These are phyloP conservation scores for Starmera pachycereana DNA, from an alignment of 805 yeast genomes.

Conservation along the genomic window DNA sequence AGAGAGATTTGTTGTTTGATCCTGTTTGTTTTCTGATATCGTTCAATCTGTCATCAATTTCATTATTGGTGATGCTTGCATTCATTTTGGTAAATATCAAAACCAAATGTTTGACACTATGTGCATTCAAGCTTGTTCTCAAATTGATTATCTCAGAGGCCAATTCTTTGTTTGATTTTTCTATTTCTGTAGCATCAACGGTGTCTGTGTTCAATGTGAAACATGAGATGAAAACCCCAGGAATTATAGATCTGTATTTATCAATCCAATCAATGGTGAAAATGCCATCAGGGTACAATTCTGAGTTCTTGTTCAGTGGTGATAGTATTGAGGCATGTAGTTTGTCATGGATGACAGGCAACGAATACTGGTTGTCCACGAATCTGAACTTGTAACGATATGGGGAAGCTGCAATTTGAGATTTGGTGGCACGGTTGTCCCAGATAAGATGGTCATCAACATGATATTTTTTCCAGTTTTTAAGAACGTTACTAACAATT, in stretches of 20 bases:
- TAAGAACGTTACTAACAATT: constrained; percentile 17
- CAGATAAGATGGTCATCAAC: constrained; percentile 16
- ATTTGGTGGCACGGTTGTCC: constrained; percentile 16
- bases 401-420: constrained; percentile 12
- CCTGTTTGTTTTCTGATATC: constrained; percentile 31
- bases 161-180: constrained; percentile 21
- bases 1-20: constrained; percentile 33
- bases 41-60: constrained; percentile 25
- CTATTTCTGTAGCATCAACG: constrained; percentile 13
- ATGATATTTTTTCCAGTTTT: constrained; percentile 20
- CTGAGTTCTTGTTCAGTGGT: constrained; percentile 32
- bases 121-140: constrained; percentile 20
- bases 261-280: constrained; percentile 40
- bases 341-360: constrained; percentile 12
- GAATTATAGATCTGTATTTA: constrained; percentile 38
- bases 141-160: constrained; percentile 26
- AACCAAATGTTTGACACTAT: constrained; percentile 25
- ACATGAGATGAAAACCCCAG: constrained; percentile 36
- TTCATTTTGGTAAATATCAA: constrained; percentile 22
- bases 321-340: constrained; percentile 24
- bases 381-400: constrained; percentile 22
- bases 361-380: constrained; percentile 16
- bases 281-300: constrained; percentile 30
- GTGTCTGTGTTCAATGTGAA: constrained; percentile 28
- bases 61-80: constrained; percentile 20